Percentiles rank a stretch among this genome's conserved stretches.
These are phyloP conservation scores for Wickerhamomyces mucosus DNA, from an alignment of 805 yeast species.

Conservation along the genomic window DNA sequence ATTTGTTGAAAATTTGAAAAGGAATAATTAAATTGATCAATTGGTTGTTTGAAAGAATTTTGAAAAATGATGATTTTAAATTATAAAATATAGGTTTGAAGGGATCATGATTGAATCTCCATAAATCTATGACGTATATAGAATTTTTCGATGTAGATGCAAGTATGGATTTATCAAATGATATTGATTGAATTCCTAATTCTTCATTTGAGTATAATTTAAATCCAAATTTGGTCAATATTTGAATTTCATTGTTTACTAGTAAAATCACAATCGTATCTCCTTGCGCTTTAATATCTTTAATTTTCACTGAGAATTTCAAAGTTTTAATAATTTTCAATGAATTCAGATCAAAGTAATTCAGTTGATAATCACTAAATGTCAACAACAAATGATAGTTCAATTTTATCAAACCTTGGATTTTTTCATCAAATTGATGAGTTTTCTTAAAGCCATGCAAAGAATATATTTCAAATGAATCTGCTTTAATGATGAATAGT, in stretches of 20 bases:
- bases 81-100: neutral
- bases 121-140: neutral
- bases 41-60: neutral
- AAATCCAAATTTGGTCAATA: neutral
- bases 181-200: too few relatives aligned
- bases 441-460: neutral
- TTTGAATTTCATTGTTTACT: neutral
- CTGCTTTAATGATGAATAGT: conserved; percentile 1
- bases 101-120: neutral
- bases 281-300: too few relatives aligned
- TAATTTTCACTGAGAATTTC: too few relatives aligned
- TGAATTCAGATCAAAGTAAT: too few relatives aligned
- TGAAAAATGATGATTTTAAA: neutral
- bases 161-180: too few relatives aligned
- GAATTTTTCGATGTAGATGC: too few relatives aligned
- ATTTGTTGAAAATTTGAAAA: neutral
- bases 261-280: too few relatives aligned
- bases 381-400: too few relatives aligned
- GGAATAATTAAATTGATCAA: neutral
- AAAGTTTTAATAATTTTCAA: too few relatives aligned
- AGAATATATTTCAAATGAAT: neutral
- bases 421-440: too few relatives aligned
- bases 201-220: neutral
- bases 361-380: too few relatives aligned
- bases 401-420: too few relatives aligned